Evolutionary conservation across 495 filamentous ascomycete genomes (phyloP), one percentile per base, ranked within the genome.

Genomic region (Poronia punctata): DNA sequence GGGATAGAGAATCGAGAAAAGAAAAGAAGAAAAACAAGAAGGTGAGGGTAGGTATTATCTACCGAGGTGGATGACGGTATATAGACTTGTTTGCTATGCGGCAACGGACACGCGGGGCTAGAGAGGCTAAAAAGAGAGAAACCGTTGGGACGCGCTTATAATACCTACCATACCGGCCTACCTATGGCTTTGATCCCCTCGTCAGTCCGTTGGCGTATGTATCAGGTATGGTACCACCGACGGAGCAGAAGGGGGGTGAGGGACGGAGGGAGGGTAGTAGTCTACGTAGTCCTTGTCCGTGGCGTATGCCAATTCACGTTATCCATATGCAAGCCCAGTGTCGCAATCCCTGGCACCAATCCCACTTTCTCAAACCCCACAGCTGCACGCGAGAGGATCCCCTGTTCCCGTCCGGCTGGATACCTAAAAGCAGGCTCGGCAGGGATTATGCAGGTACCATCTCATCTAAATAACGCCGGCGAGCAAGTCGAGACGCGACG

Each of bases 81-180:
- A 11, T 3, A 5, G 33, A 23, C 20, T 40, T 52, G 51, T 54
- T 48, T 50, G 54, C 50, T 48, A 42, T 44, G 35, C 46, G 39
- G 46, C 33, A 23, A 10, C 24, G 18, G 25, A 24, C 26, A 32
- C n/a, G 24, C 29, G 33, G 46, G 35, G 34, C 45, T 39, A 53
- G 37, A 36, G 38, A 53, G 46, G 32, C 48, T 49, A 46, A 50
- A 55, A 55, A 46, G 25, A 43, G 34, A 44, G 14, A 30, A 36
- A 30, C 23, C 30, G 42, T 43, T 48, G 40, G 26, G 43, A 48
- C 46, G 52, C 52, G 48, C n/a, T n/a, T n/a, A n/a, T n/a, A n/a
- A n/a, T n/a, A n/a, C n/a, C n/a, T n/a, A n/a, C n/a, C n/a, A n/a
- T n/a, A n/a, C n/a, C n/a, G n/a, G n/a, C n/a, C n/a, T n/a, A n/a